Base-by-base conservation (phyloP, 1,284 basidiomycete species). In the Crepidotus sp. region DNA sequence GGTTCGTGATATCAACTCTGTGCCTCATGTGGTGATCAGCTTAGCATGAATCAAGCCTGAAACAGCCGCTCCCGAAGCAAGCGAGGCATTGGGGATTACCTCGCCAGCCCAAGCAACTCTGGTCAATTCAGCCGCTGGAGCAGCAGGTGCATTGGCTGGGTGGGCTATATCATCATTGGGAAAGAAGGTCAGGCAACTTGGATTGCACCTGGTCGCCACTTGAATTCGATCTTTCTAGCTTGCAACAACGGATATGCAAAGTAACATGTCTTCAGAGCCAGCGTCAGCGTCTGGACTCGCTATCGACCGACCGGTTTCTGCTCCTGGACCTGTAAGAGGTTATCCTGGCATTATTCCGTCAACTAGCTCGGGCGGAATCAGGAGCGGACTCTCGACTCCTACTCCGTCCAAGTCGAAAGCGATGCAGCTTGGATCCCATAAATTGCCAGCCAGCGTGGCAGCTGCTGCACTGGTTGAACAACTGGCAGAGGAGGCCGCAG, bases 161-260 rank as follows among this genome's bases (percentile, higher is more conserved):
- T 96, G 93, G 94, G 93, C 94, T 0, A 90, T 95, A 47, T 84
- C 89, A 4, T 90, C 86, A 0, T 59, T 96, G 0, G 78, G 83
- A 25, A 89, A 80, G 63, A 86, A 81, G 69, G 83, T 82, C 49
- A 34, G 6, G 19, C 6, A n/a, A 17, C 21, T 11, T 21, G 10
- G 15, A 15, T 19, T 15, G 6, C 10, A 17, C 50, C 22, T 35
- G 29, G 22, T 13, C 11, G 3, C 18, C 15, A 10, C 37, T n/a
- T 45, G 21, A 25, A 42, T 40, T 42, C 11, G 14, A n/a, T 14
- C 27, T 42, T 18, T 21, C 14, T 51, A 88, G 80, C 73, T 91
- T 36, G 75, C 77, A 6, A 68, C 80, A 29, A 67, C 76, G 4
- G 90, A 93, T 54, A 61, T 87, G 46, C 81, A 88, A 58, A 80